phyloP scores from a whole-genome alignment of 2,329 filamentous ascomycete species.

The Monascus ruber region DNA sequence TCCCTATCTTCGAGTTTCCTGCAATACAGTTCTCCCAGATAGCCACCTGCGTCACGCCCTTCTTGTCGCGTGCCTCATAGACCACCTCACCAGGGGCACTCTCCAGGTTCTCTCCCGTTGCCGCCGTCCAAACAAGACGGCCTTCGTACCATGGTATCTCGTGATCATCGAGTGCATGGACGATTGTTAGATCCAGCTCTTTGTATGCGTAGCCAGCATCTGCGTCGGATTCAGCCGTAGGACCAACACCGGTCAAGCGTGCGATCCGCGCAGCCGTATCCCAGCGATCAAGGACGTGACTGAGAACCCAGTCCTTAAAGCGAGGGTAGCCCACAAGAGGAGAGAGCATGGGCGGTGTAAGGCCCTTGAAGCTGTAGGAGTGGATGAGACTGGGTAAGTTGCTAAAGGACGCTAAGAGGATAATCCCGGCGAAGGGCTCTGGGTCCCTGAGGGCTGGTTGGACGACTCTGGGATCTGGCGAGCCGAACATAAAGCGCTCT shows the following conservation, averaged over 20 bases:
- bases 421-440: constrained; percentile 63
- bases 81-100: constrained; percentile 17
- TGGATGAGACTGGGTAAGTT: constrained; percentile 61
- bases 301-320: constrained; percentile 49
- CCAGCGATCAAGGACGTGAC: constrained; percentile 70
- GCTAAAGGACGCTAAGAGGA: constrained; percentile 72
- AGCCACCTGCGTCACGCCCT: constrained; percentile 22
- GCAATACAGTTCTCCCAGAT: constrained; percentile 24
- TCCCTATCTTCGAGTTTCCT: background rate
- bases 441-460: constrained; percentile 32
- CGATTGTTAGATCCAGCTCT: constrained; percentile 53
- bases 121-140: constrained; percentile 27
- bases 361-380: constrained; percentile 66
- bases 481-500: constrained; percentile 52
- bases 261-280: constrained; percentile 55
- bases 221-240: constrained; percentile 33
- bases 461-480: constrained; percentile 18
- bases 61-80: constrained; percentile 16
- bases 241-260: constrained; percentile 23
- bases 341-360: constrained; percentile 62
- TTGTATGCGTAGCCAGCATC: constrained; percentile 40
- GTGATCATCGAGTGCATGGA: constrained; percentile 70
- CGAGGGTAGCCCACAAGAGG: constrained; percentile 59
- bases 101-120: constrained; percentile 18
- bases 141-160: constrained; percentile 62